phyloP scores from a whole-genome alignment of 148 eudicot genomes.

The Amaranthus cruentus region DNA sequence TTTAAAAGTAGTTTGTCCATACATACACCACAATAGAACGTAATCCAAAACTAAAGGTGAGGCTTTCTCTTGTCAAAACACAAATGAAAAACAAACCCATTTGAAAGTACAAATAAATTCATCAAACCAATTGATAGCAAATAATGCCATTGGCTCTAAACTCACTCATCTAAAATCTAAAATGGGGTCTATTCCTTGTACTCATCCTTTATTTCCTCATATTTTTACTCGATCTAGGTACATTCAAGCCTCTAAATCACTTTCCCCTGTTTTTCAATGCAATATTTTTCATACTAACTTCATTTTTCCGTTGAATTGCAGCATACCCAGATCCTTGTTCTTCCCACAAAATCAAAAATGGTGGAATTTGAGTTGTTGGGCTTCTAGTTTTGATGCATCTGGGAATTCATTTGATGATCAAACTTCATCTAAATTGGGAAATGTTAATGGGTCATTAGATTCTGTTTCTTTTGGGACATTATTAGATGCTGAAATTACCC shows the following conservation, averaged over 20 bases:
- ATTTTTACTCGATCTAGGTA: conserved; percentile 19
- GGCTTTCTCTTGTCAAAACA: neutral
- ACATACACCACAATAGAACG: neutral
- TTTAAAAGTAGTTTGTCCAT: neutral
- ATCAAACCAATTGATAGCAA: neutral
- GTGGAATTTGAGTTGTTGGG: conserved; percentile 44
- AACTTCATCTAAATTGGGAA: conserved; percentile 32
- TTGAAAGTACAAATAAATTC: neutral
- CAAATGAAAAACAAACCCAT: neutral
- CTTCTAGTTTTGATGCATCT: conserved; percentile 26
- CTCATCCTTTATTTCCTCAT: conserved; percentile 17
- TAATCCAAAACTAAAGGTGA: conserved; percentile 24
- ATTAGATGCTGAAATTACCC: conserved; percentile 62
- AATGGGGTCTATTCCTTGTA: conserved; percentile 31
- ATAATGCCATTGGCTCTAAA: neutral
- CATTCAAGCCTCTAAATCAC: neutral
- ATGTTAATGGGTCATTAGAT: conserved; percentile 30
- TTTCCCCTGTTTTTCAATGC: neutral
- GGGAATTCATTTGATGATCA: conserved; percentile 33
- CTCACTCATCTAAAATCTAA: conserved; percentile 11
- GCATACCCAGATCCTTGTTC: conserved; percentile 22
- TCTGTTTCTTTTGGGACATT: conserved; percentile 38
- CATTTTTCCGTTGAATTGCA: conserved; percentile 8
- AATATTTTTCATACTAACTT: neutral
- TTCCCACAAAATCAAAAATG: conserved; percentile 28